Base-by-base conservation (phyloP, 148 eudicot species). In the Chenopodium album region DNA sequence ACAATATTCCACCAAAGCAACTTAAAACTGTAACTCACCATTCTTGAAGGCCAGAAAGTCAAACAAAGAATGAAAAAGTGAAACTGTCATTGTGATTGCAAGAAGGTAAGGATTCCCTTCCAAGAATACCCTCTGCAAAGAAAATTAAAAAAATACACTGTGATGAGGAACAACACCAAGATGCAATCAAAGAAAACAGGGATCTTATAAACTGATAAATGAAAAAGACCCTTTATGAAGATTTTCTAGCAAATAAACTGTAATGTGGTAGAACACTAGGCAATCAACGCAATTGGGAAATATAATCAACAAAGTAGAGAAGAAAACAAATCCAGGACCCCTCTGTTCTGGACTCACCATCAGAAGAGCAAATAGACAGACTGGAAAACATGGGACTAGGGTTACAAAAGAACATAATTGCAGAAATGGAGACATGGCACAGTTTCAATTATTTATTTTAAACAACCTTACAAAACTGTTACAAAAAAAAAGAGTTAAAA, bases 31-130 rank as follows among this genome's bases (percentile, higher is more conserved):
- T 20, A 48, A 71, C 86, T 85, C 88, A 95, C 99, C 99, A 84
- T 95, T 95, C 89, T 95, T 95, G 81, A 95, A 95, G 9, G 99
- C 99, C 90, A 95, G 87, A 76, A 95, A 90, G 94, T 95, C 99
- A 72, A 95, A 95, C 65, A 94, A 71, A 9, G 99, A 95, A 83
- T 95, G 99, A 52, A 95, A 86, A 71, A 93, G 29, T 76, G 98
- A 95, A 76, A 95, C 98, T 65, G 85, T 80, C 98, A 95, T 95
- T 59, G 98, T 95, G 84, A 95, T 87, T 78, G 76, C 94, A 82
- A 95, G 87, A 82, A 95, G 98, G 86, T 84, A 84, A 9, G 99
- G 99, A 89, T 95, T 95, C 76, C 99, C 99, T 85, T 95, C 99
- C 89, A 96, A 82, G 77, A 96, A 96, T 46, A 95, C 98, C 86